Percentiles rank a stretch among this genome's conserved stretches.
These are phyloP conservation scores for Dryas alaskensis DNA, from an alignment of 306 rosid genomes.

Conservation along the genomic window DNA sequence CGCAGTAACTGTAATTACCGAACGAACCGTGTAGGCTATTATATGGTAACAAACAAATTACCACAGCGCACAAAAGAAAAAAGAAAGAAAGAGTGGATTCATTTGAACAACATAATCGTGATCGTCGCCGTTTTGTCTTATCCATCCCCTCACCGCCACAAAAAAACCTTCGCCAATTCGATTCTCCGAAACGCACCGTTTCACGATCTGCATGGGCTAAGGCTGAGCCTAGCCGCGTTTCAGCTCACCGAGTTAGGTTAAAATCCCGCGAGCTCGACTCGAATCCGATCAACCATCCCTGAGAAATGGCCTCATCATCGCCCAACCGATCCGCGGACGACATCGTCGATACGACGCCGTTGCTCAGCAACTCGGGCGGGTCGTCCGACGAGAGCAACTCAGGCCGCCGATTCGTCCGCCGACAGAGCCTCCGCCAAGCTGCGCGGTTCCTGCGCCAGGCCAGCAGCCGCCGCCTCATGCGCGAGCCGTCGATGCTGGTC, in stretches of 20 bases:
- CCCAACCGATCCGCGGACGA: slow-evolving; percentile 63
- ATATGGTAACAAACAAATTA: neutral
- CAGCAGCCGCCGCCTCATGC: slow-evolving; percentile 79
- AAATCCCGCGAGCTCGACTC: slow-evolving; percentile 1
- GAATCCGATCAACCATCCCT: too few relatives aligned
- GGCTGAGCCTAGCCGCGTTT: neutral
- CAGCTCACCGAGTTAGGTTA: slow-evolving; percentile 18
- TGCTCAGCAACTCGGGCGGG: slow-evolving; percentile 46
- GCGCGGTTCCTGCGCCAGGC: slow-evolving; percentile 88
- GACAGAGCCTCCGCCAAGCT: slow-evolving; percentile 86
- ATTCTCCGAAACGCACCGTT: slow-evolving; percentile 1
- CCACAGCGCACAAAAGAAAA: neutral
- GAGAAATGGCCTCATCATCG: slow-evolving; percentile 53
- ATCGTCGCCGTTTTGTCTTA: slow-evolving; percentile 5
- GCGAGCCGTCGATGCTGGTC: slow-evolving; percentile 88
- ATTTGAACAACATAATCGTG: neutral
- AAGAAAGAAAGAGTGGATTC: too few relatives aligned
- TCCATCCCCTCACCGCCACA: neutral
- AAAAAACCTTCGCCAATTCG: slow-evolving; percentile 4
- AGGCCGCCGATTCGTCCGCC: slow-evolving; percentile 50
- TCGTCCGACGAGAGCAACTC: slow-evolving; percentile 56
- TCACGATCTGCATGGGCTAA: slow-evolving; percentile 1
- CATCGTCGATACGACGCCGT: slow-evolving; percentile 70
- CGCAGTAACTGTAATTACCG: neutral
- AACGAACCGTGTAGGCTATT: neutral